phyloP scores from a whole-genome alignment of 768 basidiomycete genomes.

The Termitomyces sp. region DNA sequence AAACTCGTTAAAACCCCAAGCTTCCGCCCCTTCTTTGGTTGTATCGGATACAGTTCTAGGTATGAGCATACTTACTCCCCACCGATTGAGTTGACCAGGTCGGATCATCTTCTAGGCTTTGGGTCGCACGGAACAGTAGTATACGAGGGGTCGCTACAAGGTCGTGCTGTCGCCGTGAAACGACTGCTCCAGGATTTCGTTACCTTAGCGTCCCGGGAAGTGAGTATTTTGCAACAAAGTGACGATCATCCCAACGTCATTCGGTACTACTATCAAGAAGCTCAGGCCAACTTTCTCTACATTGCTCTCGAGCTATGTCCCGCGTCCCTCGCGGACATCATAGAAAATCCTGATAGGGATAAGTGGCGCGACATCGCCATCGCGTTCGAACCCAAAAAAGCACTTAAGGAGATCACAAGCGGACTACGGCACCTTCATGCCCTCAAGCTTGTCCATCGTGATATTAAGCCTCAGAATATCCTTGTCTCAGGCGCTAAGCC shows the following conservation, averaged over 20 bases:
- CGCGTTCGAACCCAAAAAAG: conserved; percentile 82
- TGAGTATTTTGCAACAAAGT: conserved; percentile 89
- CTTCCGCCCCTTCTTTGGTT: conserved; percentile 43
- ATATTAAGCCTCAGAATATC: conserved; percentile 99
- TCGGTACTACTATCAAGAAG: conserved; percentile 96
- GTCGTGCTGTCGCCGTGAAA: conserved; percentile 97
- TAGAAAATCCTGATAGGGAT: conserved; percentile 68
- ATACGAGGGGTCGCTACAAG: conserved; percentile 91
- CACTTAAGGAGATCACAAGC: conserved; percentile 78
- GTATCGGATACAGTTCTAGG: conserved; percentile 76
- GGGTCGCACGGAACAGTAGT: conserved; percentile 98
- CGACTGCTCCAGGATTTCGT: conserved; percentile 93
- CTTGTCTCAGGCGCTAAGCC: conserved; percentile 72
- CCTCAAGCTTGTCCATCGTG: conserved; percentile 94
- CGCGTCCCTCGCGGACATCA: conserved; percentile 79
- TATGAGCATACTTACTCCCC: conserved; percentile 24
- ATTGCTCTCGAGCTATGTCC: conserved; percentile 96
- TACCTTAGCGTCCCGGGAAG: conserved; percentile 90
- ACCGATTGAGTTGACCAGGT: neutral
- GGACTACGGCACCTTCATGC: conserved; percentile 89
- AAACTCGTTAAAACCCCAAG: conserved; percentile 20
- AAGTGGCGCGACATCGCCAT: conserved; percentile 72
- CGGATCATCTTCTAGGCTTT: conserved; percentile 50
- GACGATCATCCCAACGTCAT: conserved; percentile 99
- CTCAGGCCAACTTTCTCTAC: conserved; percentile 89